These are phyloP conservation scores for Piper betle DNA, from an alignment of 164 flowering plant genomes.

Conservation along the genomic window DNA sequence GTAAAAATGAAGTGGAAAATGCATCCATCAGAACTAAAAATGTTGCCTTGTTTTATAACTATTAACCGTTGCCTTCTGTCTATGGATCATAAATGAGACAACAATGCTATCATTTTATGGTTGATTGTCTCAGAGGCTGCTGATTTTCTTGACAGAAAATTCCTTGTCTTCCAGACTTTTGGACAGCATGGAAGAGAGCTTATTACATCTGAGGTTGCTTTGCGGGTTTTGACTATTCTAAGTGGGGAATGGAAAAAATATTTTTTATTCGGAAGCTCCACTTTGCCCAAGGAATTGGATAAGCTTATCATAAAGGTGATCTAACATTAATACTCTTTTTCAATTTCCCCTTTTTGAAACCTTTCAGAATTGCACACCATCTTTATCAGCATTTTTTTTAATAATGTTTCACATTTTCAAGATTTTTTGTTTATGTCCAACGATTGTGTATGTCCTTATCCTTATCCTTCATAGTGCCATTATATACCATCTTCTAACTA, in stretches of 20 bases:
- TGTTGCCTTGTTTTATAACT: not conserved
- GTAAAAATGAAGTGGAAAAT: not conserved
- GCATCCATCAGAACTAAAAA: not conserved
- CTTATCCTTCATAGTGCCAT: too few relatives aligned
- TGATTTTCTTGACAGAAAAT: conserved; percentile 93
- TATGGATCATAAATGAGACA: not conserved
- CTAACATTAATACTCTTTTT: not conserved
- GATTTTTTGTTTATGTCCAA: too few relatives aligned
- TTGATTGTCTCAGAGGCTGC: conserved; percentile 46
- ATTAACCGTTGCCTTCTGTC: not conserved
- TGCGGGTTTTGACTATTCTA: conserved; percentile 62
- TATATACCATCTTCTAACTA: too few relatives aligned
- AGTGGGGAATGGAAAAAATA: conserved; percentile 45
- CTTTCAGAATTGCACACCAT: too few relatives aligned
- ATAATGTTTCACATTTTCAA: too few relatives aligned
- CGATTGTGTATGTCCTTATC: too few relatives aligned
- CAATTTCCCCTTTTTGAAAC: not conserved
- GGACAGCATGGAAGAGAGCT: conserved; percentile 99
- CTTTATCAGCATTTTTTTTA: too few relatives aligned
- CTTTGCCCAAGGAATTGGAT: conserved; percentile 45
- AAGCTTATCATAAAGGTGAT: conserved; percentile 73
- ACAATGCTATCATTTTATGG: not conserved
- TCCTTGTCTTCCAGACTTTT: conserved; percentile 99
- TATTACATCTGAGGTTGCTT: conserved; percentile 86
- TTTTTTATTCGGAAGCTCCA: conserved; percentile 29